Conservation (phyloP, 176 grass and related monocot genomes). For the Hsuehochloa calcarea region DNA sequence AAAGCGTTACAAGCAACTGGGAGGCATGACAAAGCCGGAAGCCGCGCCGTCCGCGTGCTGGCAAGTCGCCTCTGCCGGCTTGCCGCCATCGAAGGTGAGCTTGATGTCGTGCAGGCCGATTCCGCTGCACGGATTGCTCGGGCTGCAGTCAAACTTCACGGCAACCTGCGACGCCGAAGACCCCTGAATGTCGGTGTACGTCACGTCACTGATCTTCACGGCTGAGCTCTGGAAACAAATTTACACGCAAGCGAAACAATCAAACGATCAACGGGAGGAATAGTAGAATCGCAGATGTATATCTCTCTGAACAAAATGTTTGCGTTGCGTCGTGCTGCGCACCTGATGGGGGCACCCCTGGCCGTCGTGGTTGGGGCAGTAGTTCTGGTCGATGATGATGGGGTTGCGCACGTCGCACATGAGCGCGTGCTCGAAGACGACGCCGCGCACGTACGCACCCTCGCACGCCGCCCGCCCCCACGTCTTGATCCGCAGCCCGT, state of each 20-base stretch:
- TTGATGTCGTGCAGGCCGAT: slow-evolving; percentile 55
- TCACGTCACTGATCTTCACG: slow-evolving; percentile 64
- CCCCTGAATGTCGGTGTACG: slow-evolving; percentile 48
- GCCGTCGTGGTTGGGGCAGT: slow-evolving; percentile 44
- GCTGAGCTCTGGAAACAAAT: slow-evolving; percentile 31
- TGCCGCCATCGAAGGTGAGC: slow-evolving; percentile 44
- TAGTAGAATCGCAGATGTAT: no score
- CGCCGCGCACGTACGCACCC: slow-evolving; percentile 36
- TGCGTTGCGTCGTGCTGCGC: not conserved
- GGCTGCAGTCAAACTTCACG: slow-evolving; percentile 64
- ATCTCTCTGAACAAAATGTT: no score
- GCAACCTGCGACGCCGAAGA: slow-evolving; percentile 54
- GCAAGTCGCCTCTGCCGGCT: slow-evolving; percentile 43
- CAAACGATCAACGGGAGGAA: no score
- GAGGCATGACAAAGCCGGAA: slow-evolving; percentile 44
- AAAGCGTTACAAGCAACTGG: slow-evolving; percentile 26
- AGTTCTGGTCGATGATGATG: slow-evolving; percentile 65
- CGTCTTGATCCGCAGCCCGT: slow-evolving; percentile 68
- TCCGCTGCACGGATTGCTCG: slow-evolving; percentile 61
- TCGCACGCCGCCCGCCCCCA: slow-evolving; percentile 37
- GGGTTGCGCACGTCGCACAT: slow-evolving; percentile 55
- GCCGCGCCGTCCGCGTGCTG: slow-evolving; percentile 47
- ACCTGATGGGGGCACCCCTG: slow-evolving; percentile 52
- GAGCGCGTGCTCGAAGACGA: slow-evolving; percentile 46
- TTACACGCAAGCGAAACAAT: no score